Base-by-base conservation (phyloP, 1,139 yeast genomes). In the Magnusiomyces magnusii region DNA sequence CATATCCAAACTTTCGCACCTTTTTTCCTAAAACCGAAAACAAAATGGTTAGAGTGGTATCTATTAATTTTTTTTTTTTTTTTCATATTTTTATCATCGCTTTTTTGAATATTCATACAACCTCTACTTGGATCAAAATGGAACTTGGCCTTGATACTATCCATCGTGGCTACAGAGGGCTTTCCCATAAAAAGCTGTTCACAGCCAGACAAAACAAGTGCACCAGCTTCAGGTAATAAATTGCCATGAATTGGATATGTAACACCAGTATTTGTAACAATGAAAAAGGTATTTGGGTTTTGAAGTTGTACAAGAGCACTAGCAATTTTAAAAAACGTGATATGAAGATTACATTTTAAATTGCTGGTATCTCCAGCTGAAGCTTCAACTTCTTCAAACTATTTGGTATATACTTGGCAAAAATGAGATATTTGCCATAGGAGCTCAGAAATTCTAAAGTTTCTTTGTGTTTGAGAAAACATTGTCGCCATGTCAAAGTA, bases 241-340 rank as follows among this genome's bases (percentile, higher is more conserved):
- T 83, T 79, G 0, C 96, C 97, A 70, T 88, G 86, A 60, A 87
- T 83, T 2, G 99, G 99, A 76, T 85, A 93, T 0, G 99, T 93
- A 1, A 96, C 87, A 71, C 95, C 99, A 54, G 87, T 87, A 71
- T 93, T 93, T n/a, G 99, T 93, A 36, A 97, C 98, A 64, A 95
- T 78, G 71, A 91, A 93, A 47, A 87, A 82, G 5, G 90, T 78
- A 1, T 81, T 77, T 56, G 86, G 84, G 64, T 86, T 79, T 63
- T 80, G 81, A 57, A 93, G 77, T 68, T 93, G 92, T 68, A 89
- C 91, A 76, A 92, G 78, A 2, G 97, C 89, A 41, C 84, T 77
- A 1, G 96, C 87, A 57, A 91, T 75, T 72, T 90, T 87, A 69
- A 87, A 83, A 71, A 93, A 93, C 72, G 88, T 91, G 64, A 92